phyloP scores from a whole-genome alignment of 805 yeast genomes.

The Cyberlindnera galapagoensis region DNA sequence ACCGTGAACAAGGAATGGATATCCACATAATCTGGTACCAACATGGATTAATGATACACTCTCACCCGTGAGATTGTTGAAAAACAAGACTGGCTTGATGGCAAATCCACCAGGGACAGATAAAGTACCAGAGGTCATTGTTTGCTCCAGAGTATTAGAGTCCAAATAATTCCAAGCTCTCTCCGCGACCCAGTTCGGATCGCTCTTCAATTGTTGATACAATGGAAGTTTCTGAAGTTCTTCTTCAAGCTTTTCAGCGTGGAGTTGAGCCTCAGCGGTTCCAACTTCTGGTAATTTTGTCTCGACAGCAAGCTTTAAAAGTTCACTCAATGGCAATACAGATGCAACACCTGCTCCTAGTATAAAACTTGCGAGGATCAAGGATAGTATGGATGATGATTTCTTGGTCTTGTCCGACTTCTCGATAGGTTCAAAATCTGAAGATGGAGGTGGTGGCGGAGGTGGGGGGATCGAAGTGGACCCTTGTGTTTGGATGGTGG shows the following conservation, averaged over 20 bases:
- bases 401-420: no score
- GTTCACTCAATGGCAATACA: constrained; percentile 27
- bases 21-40: constrained; percentile 77
- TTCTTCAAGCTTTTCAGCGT: constrained; percentile 33
- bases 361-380: constrained; percentile 22
- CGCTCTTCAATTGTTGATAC: constrained; percentile 38
- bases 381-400: constrained; percentile 8
- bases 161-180: constrained; percentile 42
- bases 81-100: constrained; percentile 64
- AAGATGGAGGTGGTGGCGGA: no score
- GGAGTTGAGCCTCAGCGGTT: constrained; percentile 24
- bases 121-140: constrained; percentile 46
- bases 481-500: no score
- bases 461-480: no score
- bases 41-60: constrained; percentile 65
- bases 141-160: constrained; percentile 27
- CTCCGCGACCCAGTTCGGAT: constrained; percentile 32
- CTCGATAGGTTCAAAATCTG: no score
- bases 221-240: constrained; percentile 44
- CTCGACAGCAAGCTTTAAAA: constrained; percentile 24
- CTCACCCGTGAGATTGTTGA: constrained; percentile 48
- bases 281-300: constrained; percentile 21
- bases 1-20: constrained; percentile 84
- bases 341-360: constrained; percentile 31
- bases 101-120: constrained; percentile 75